A percentile compares a stretch with the other conserved stretches of the same genome.
These are phyloP conservation scores for Aciculosporium take DNA, from an alignment of 2,329 filamentous ascomycete species.

Conservation along the genomic window DNA sequence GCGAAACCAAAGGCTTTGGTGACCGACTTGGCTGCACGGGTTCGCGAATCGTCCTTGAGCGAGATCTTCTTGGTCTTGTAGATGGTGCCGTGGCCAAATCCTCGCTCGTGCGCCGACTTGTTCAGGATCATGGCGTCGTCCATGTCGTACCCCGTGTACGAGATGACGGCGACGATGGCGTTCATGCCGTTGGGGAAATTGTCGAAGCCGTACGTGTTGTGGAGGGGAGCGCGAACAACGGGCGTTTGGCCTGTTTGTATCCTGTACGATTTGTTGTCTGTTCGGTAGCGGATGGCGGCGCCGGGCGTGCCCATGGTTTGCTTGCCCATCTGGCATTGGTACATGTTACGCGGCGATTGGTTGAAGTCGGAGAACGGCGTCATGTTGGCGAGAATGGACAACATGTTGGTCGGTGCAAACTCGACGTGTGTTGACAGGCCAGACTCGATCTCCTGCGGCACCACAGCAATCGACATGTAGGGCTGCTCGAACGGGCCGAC, in stretches of 20 bases:
- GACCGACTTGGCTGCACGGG: slow-evolving; percentile 51
- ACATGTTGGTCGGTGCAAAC: slow-evolving; percentile 85
- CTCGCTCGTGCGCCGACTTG: slow-evolving; percentile 89
- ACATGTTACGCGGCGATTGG: slow-evolving; percentile 98
- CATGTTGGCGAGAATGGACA: slow-evolving; percentile 96
- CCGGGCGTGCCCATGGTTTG: slow-evolving; percentile 97
- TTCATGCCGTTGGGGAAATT: slow-evolving; percentile 97
- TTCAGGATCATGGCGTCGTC: slow-evolving; percentile 99
- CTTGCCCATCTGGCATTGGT: slow-evolving; percentile 98
- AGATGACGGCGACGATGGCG: slow-evolving; percentile 91
- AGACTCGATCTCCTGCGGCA: slow-evolving; percentile 75
- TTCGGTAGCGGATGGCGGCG: slow-evolving; percentile 69
- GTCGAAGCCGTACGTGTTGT: slow-evolving; percentile 93
- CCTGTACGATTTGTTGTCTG: slow-evolving; percentile 93
- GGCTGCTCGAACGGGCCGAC: slow-evolving; percentile 93
- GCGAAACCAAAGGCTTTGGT: slow-evolving; percentile 86
- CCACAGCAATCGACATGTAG: slow-evolving; percentile 93
- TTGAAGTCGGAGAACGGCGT: slow-evolving; percentile 98
- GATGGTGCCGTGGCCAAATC: slow-evolving; percentile 88
- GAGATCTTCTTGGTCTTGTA: slow-evolving; percentile 95
- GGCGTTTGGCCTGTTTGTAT: slow-evolving; percentile 94
- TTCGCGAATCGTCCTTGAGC: slow-evolving; percentile 64
- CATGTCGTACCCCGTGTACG: slow-evolving; percentile 99
- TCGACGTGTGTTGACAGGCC: slow-evolving; percentile 89
- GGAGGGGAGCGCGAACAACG: slow-evolving; percentile 77